Base-by-base conservation (phyloP, 805 yeast genomes). In the Teunomyces panamensis region DNA sequence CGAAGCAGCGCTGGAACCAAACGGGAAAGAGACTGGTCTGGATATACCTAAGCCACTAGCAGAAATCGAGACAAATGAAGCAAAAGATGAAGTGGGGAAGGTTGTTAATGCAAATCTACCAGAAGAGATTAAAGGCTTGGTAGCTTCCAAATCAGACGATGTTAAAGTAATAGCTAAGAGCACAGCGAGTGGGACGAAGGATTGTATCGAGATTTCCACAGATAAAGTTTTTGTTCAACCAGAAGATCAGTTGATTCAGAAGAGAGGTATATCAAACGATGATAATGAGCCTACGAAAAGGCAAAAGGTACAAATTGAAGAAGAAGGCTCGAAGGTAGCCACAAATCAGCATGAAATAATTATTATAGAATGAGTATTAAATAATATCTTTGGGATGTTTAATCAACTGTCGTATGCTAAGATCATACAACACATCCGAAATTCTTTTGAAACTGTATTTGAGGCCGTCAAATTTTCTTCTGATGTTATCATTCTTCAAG, bases 381-480 rank as follows among this genome's bases (percentile, higher is more conserved):
- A 37, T 26, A 24, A 20, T 24, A 13, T 37, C 30, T n/a, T 24
- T 26, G 14, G 10, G 27, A n/a, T 37, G 29, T 10, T n/a, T 11
- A 37, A 37, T 17, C 44, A 58, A 50, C 5, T 59, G 53, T 17
- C 41, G 41, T 20, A 37, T 10, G n/a, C 41, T 37, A 11, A 63
- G 50, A 47, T 63, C 66, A 37, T 62, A 62, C 9, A 62, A 65
- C 10, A 64, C 51, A 29, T 56, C 57, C 36, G 63, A 63, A 14
- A 63, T 45, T 46, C 60, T 59, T 47, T 64, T 63, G 36, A 58
- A 53, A 45, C 49, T 59, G 46, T 64, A 64, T 53, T 64, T 64
- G 48, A 64, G 54, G 10, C 64, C 65, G 39, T 64, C 69, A 42
- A 49, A 62, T 42, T 56, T 61, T 43, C 65, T 55, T 46, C 69